These are phyloP conservation scores for Delitschia confertaspora DNA, from an alignment of 495 filamentous ascomycete species.

Conservation along the genomic window DNA sequence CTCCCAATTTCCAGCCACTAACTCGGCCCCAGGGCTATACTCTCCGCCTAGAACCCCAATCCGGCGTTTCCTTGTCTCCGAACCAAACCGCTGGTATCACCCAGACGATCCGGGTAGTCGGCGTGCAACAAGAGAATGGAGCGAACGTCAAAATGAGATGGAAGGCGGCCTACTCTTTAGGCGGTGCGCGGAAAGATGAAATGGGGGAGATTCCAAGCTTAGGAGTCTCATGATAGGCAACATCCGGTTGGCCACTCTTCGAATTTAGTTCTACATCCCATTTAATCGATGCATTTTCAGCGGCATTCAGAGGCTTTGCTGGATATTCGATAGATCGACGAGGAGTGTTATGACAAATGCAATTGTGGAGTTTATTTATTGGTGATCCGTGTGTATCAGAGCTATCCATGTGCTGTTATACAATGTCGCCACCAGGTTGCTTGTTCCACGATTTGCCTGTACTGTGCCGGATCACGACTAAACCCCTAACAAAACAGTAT, in stretches of 20 bases:
- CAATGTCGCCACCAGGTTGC: no score
- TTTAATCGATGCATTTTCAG: constrained; percentile 14
- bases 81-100: constrained; percentile 69
- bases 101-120: constrained; percentile 71
- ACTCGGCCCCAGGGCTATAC: constrained; percentile 54
- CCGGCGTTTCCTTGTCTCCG: constrained; percentile 62
- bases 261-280: neutral
- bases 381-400: no score
- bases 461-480: no score
- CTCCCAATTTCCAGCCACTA: neutral
- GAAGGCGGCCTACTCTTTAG: constrained; percentile 72
- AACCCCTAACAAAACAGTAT: no score
- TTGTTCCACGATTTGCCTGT: no score
- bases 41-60: constrained; percentile 75
- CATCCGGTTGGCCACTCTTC: neutral
- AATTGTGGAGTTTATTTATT: no score
- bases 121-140: constrained; percentile 61
- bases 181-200: constrained; percentile 55
- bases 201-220: constrained; percentile 84
- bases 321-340: no score
- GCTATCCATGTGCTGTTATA: no score
- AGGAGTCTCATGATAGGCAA: constrained; percentile 50
- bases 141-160: constrained; percentile 77
- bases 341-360: no score
- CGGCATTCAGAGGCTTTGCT: constrained; percentile 7